Evolutionary conservation across 202 grass and related monocot species (phyloP), one percentile per base, ranked within the genome.

Genomic region (Elaeis oleifera): DNA sequence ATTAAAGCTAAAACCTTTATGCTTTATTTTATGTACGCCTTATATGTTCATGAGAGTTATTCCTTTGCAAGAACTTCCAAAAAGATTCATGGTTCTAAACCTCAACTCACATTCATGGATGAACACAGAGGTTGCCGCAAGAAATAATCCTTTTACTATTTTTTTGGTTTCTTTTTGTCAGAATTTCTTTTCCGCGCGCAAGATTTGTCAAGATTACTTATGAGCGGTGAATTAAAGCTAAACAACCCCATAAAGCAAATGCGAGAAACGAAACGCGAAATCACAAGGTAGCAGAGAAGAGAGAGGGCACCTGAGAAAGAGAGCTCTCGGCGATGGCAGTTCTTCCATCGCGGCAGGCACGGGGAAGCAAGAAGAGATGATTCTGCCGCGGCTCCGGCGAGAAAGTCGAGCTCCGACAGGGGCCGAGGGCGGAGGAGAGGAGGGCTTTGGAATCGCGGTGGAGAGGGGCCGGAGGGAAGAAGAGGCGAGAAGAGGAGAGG

Each of bases 301-400:
- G 2, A 69, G 16, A 23, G 53, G 27, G 22, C 51, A 82, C 79
- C 79, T 59, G 67, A 71, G 67, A 39, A 27, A 51, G 22, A 49
- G 14, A 27, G 20, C 4, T 6, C 16, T 71, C 59, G 50, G 27
- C 6, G 51, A 23, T 13, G 53, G 53, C 25, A 49, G 51, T 26
- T 48, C 50, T 53, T 39, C 73, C 79, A 72, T 82, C 52, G 50
- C 29, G 16, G 56, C 50, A 51, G 65, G 64, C 27, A 61, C 52
- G 13, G 58, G 22, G 18, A 63, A 74, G 55, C 49, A 63, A 9
- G 20, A 61, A 1, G 78, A 4, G 26, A 54, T 11, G 48, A 7
- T 22, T 52, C 57, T 18, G 5, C 53, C 16, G 7, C 59, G 54
- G 17, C 61, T 56, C 67, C 25, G 27, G 56, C 21, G 3, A 50